Percentiles rank a stretch among this genome's conserved stretches.
phyloP scores from a whole-genome alignment of 129 eudicot species.

The sunflower (Helianthus annuus) region DNA sequence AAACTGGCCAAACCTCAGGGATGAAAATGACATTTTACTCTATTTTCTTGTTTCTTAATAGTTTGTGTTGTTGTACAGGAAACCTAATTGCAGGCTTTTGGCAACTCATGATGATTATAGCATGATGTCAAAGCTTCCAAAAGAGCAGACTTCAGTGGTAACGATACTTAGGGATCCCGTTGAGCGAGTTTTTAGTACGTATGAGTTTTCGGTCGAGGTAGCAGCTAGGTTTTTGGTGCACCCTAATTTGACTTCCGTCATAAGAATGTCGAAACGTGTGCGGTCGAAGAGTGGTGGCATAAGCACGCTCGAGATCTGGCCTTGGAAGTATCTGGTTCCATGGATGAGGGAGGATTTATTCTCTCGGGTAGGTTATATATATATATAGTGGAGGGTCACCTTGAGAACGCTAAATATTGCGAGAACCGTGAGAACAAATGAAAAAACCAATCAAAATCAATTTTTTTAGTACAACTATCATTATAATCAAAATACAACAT shows the following conservation, averaged over 20 bases:
- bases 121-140: slow-evolving; percentile 83
- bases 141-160: slow-evolving; percentile 75
- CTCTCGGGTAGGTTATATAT: slow-evolving; percentile 59
- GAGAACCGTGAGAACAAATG: too few relatives aligned
- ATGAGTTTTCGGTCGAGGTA: slow-evolving; percentile 90
- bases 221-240: slow-evolving; percentile 93
- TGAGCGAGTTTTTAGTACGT: slow-evolving; percentile 92
- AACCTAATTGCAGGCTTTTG: slow-evolving; percentile 67
- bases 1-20: too few relatives aligned
- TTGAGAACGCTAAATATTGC: too few relatives aligned
- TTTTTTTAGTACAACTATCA: too few relatives aligned
- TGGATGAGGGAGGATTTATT: slow-evolving; percentile 99
- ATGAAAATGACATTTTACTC: too few relatives aligned
- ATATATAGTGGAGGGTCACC: too few relatives aligned
- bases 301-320: slow-evolving; percentile 96
- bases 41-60: slow-evolving; percentile 9
- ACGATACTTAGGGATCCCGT: slow-evolving; percentile 87
- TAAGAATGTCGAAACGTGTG: slow-evolving; percentile 52
- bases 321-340: slow-evolving; percentile 98
- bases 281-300: slow-evolving; percentile 59
- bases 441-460: too few relatives aligned
- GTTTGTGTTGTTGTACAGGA: slow-evolving; percentile 48
- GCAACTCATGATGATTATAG: slow-evolving; percentile 96
- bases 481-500: too few relatives aligned
- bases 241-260: slow-evolving; percentile 78